phyloP scores from a whole-genome alignment of 2,329 filamentous ascomycete genomes.

The Hypoxylon sp. region DNA sequence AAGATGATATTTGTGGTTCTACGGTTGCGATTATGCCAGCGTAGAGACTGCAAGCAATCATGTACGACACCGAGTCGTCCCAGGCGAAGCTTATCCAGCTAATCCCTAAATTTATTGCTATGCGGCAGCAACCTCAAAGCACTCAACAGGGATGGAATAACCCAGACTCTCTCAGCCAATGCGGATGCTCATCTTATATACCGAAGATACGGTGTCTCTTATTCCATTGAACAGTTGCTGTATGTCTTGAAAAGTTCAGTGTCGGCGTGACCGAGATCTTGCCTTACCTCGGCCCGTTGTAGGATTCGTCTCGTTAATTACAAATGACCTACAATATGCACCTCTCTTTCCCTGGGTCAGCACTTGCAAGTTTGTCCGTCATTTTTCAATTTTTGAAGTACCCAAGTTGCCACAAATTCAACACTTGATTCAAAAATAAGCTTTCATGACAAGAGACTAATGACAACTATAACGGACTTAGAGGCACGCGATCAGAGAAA shows the following conservation, averaged over 20 bases:
- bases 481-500: constrained; percentile 17
- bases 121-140: constrained; percentile 10
- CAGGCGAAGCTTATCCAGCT: not conserved
- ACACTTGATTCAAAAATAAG: not conserved
- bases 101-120: constrained; percentile 6
- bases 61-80: constrained; percentile 13
- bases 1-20: not conserved
- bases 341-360: not conserved
- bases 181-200: constrained; percentile 7
- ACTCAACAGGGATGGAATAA: not conserved
- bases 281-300: constrained; percentile 5
- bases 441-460: not conserved
- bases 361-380: not conserved
- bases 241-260: constrained; percentile 24
- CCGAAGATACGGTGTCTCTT: constrained; percentile 1
- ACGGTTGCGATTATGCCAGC: not conserved
- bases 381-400: not conserved
- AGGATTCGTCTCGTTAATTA: constrained; percentile 14
- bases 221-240: constrained; percentile 5
- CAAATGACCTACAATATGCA: constrained; percentile 4
- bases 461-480: not conserved
- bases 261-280: constrained; percentile 30
- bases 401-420: not conserved
- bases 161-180: not conserved
- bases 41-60: not conserved